Conservation (phyloP, 2,329 filamentous ascomycete genomes). For the Aspergillus unguis region DNA sequence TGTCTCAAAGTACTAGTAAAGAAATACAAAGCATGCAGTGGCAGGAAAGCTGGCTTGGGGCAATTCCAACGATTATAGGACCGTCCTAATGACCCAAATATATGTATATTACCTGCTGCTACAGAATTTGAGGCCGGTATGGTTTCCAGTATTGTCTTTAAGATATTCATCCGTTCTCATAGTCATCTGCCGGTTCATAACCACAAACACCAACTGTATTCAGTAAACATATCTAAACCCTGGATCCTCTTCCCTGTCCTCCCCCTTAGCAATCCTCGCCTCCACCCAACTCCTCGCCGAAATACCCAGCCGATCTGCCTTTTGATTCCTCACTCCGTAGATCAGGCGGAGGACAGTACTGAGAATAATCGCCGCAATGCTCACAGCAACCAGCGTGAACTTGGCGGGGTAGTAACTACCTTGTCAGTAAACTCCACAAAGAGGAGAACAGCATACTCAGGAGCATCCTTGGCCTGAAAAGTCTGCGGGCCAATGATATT, state of each 20-base stretch:
- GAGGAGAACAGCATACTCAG: no score
- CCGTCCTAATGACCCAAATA: no score
- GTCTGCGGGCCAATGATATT: slow-evolving; percentile 41
- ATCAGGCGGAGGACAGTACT: slow-evolving; percentile 23
- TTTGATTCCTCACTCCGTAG: slow-evolving; percentile 27
- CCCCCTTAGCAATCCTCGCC: slow-evolving; percentile 15
- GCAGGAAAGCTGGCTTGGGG: no score
- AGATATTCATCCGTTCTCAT: no score
- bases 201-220: not conserved
- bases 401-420: slow-evolving; percentile 33
- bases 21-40: no score
- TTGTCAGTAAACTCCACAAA: slow-evolving; percentile 12
- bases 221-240: slow-evolving; percentile 34
- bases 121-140: no score
- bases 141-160: no score
- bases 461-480: slow-evolving; percentile 44
- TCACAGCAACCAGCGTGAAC: slow-evolving; percentile 37
- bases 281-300: slow-evolving; percentile 24
- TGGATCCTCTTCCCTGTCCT: slow-evolving; percentile 22
- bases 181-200: no score
- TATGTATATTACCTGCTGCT: no score
- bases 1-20: no score
- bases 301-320: slow-evolving; percentile 18
- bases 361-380: slow-evolving; percentile 28
- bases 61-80: no score